phyloP scores from a whole-genome alignment of 768 basidiomycete species.

The Hydnomerulius pinastri region DNA sequence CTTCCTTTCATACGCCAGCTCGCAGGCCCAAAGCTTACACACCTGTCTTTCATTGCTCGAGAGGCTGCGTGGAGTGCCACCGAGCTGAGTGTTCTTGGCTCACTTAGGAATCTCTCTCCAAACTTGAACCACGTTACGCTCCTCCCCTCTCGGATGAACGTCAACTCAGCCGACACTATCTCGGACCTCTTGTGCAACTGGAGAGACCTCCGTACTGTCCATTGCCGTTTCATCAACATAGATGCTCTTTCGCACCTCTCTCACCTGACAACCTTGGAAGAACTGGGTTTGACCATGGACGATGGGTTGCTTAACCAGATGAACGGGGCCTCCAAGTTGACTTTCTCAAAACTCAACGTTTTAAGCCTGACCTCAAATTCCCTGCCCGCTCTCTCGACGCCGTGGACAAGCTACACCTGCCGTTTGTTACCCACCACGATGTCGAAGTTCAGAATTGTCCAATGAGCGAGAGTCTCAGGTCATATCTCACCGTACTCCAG shows the following conservation, averaged over 20 bases:
- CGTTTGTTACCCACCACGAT: neutral
- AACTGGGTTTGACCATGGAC: neutral
- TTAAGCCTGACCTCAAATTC: neutral
- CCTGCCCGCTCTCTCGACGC: neutral
- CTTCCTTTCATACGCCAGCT: slow-evolving; percentile 11
- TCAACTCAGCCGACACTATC: neutral
- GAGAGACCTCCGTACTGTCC: slow-evolving; percentile 2
- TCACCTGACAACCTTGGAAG: neutral
- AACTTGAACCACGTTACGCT: neutral
- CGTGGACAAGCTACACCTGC: slow-evolving; percentile 1
- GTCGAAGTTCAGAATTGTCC: neutral
- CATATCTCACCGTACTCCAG: slow-evolving; percentile 6
- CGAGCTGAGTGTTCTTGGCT: neutral
- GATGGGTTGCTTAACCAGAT: neutral
- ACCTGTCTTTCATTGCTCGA: too few relatives aligned
- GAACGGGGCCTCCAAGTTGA: too few relatives aligned
- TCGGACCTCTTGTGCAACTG: slow-evolving; percentile 9
- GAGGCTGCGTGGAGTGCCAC: too few relatives aligned
- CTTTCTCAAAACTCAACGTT: slow-evolving; percentile 5
- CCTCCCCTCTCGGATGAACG: too few relatives aligned
- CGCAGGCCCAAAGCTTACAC: neutral
- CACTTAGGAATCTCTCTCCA: neutral
- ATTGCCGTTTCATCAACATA: neutral
- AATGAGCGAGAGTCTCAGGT: neutral
- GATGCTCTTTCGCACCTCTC: slow-evolving; percentile 7